phyloP scores from a whole-genome alignment of 371 early-diverging fungal species.

The Mucor indicus region DNA sequence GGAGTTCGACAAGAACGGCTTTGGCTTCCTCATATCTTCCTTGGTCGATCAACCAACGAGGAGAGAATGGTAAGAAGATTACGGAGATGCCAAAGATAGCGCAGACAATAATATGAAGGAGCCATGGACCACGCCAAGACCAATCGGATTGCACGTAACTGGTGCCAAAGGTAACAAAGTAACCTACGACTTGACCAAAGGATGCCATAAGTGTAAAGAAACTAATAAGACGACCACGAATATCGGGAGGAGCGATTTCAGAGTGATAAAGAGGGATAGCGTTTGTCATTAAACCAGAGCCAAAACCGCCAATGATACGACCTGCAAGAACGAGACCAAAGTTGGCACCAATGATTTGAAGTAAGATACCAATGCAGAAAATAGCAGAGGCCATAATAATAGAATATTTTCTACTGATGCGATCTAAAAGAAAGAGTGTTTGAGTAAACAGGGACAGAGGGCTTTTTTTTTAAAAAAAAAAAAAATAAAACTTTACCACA shows the following conservation, averaged over 20 bases:
- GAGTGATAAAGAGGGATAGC: constrained; percentile 41
- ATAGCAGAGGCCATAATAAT: constrained; percentile 30
- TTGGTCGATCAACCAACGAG: constrained; percentile 55
- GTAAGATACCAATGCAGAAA: constrained; percentile 33
- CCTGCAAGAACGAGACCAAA: constrained; percentile 32
- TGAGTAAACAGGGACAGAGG: background rate
- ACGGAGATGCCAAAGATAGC: constrained; percentile 9
- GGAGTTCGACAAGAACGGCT: constrained; percentile 29
- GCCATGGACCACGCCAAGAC: constrained; percentile 45
- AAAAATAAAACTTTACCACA: constrained; percentile 25
- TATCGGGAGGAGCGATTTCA: constrained; percentile 75
- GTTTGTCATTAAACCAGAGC: constrained; percentile 42
- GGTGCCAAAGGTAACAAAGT: constrained; percentile 45
- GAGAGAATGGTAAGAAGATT: constrained; percentile 45
- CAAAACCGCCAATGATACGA: constrained; percentile 37
- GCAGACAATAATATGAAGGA: constrained; percentile 28
- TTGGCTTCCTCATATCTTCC: constrained; percentile 43
- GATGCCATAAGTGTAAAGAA: constrained; percentile 35
- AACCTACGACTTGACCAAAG: constrained; percentile 41
- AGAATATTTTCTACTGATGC: constrained; percentile 37
- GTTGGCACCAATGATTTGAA: constrained; percentile 37
- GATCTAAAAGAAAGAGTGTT: constrained; percentile 20
- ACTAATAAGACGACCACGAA: constrained; percentile 46
- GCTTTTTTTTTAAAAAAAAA: background rate
- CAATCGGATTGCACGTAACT: constrained; percentile 30